These are phyloP conservation scores for Pholiota molesta DNA, from an alignment of 768 basidiomycete genomes.

Conservation along the genomic window DNA sequence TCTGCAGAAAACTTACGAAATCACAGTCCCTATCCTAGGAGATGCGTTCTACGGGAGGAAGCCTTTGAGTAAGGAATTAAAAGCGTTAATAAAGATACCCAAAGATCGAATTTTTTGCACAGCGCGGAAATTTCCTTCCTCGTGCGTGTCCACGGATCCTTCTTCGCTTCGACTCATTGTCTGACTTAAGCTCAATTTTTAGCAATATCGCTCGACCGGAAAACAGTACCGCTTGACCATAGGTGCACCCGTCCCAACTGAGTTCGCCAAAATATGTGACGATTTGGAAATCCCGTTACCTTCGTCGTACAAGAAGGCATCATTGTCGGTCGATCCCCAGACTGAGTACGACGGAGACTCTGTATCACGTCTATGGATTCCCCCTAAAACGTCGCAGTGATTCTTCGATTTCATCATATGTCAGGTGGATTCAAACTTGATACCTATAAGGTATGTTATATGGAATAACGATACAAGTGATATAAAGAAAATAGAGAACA, in stretches of 20 bases:
- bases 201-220: conserved; percentile 55
- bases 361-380: neutral
- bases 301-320: neutral
- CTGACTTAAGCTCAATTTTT: conserved; percentile 4
- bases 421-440: too few relatives aligned
- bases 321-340: neutral
- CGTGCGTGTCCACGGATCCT: conserved; percentile 36
- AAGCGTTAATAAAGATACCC: conserved; percentile 33
- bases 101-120: conserved; percentile 61
- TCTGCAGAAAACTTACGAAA: conserved; percentile 1
- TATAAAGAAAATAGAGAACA: neutral
- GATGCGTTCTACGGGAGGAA: conserved; percentile 54
- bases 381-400: neutral
- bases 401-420: too few relatives aligned
- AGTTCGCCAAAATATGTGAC: conserved; percentile 55
- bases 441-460: neutral
- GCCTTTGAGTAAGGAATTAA: conserved; percentile 28
- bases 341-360: neutral
- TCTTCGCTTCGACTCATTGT: too few relatives aligned
- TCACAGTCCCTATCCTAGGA: conserved; percentile 67
- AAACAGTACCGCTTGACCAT: conserved; percentile 57
- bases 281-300: conserved; percentile 46
- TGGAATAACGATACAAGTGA: neutral
- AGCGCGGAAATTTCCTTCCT: conserved; percentile 58
- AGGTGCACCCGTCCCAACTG: conserved; percentile 58